Evolutionary conservation across 768 basidiomycete genomes (phyloP).

Genomic region (Hypsizygus marmoreus): DNA sequence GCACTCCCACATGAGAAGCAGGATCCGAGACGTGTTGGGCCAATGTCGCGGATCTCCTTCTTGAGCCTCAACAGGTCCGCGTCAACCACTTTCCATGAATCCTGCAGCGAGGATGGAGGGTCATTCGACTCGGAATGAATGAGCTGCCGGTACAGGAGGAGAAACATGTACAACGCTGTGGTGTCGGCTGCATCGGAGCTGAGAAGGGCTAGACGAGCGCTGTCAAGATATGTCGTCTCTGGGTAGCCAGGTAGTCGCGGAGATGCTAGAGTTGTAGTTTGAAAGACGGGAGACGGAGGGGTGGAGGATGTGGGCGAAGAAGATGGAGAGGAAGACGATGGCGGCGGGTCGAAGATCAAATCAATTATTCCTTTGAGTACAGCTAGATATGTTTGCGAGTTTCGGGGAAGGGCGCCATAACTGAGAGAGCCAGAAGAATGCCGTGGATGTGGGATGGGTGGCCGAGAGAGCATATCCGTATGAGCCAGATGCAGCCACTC

Average conservation of each 20-base stretch:
- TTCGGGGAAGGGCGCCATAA: conserved; percentile 49
- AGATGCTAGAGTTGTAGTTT: conserved; percentile 21
- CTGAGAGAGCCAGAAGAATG: conserved; percentile 42
- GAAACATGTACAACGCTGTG: conserved; percentile 75
- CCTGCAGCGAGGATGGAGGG: conserved; percentile 26
- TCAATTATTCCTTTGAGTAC: conserved; percentile 63
- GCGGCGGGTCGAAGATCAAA: conserved; percentile 61
- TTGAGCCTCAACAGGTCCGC: conserved; percentile 62
- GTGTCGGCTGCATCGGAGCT: conserved; percentile 75
- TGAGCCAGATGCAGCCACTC: conserved; percentile 66
- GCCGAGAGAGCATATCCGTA: conserved; percentile 40
- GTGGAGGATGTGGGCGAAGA: conserved; percentile 28
- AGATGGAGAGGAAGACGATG: conserved; percentile 31
- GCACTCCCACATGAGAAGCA: conserved; percentile 45
- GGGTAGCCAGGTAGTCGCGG: conserved; percentile 52
- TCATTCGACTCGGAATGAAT: conserved; percentile 48
- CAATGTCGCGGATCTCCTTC: conserved; percentile 75
- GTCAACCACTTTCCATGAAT: conserved; percentile 46
- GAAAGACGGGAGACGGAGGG: conserved; percentile 33
- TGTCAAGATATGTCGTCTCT: conserved; percentile 84
- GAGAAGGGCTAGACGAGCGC: conserved; percentile 63
- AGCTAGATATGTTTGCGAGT: conserved; percentile 56
- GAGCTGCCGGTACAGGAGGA: conserved; percentile 80
- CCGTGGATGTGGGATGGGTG: conserved; percentile 44
- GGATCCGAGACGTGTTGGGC: conserved; percentile 59